Base-by-base conservation (phyloP, 768 basidiomycete genomes). In the Mrakia blollopis region DNA sequence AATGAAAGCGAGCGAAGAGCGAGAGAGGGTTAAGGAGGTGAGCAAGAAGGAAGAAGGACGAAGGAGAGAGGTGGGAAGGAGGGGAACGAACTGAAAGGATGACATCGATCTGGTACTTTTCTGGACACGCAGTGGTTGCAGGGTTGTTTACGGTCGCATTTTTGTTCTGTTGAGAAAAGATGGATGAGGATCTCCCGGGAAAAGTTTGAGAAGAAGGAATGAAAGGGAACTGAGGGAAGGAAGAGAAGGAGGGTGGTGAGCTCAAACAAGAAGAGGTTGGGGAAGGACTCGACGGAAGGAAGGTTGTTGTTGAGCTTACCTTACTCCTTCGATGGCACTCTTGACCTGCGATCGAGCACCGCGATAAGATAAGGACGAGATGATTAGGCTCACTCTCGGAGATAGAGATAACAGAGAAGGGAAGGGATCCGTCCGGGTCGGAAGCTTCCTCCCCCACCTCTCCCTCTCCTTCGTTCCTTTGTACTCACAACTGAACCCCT, bases 41-140 rank as follows among this genome's bases (percentile, higher is more conserved):
- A 47, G 39, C n/a, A n/a, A 62, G 7, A 30, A 6, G 14, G 30
- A 0, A 30, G n/a, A 30, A 63, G 16, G 41, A 14, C 5, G 44
- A 14, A n/a, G 37, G 57, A 18, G 63, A 35, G 25, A 23, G 14
- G 44, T 35, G 30, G 30, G 76, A 39, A 18, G 6, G 30, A 30
- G n/a, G 44, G 50, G 7, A 50, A 76, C 76, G 32, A 13, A 77
- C 76, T 78, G 73, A 78, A 78, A 47, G 77, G 77, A 25, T 70
- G 37, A 39, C 77, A 78, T 39, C 72, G 52, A 30, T 78, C 77
- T 6, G 77, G 73, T 2, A 78, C 77, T 54, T 78, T 78, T 30
- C 77, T 65, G 8, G 62, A 50, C 8, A 78, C 9, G 37, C 77
- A 78, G 52, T 78, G 77, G 30, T 78, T 54, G 67, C 76, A 77